Evolutionary conservation across 345 rosid genomes (phyloP), one percentile per base, ranked within the genome.

Genomic region (Rhizophora apiculata): DNA sequence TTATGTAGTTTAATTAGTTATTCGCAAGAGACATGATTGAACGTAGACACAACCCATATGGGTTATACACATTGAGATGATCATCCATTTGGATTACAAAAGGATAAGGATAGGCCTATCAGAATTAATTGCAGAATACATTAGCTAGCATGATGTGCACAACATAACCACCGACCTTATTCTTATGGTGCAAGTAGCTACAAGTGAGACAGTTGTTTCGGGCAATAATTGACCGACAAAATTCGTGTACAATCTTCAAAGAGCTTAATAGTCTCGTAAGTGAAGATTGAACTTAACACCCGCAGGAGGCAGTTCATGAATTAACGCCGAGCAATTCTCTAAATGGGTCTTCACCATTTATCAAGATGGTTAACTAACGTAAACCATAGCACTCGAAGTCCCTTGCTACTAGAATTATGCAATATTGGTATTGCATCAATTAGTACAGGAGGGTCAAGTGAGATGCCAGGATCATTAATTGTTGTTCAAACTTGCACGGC

Each of bases 121-220:
- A 27, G 46, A 39, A 24, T 56, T 56, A 24, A 48, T 15, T 24
- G 22, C 15, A 34, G 4, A 13, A 3, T 55, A 31, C 3, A 31
- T 6, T 34, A 55, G 36, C 49, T 55, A 34, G 55, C 37, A 18
- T 67, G 70, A 67, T 67, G 60, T 32, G 31, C 31, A n/a, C 55
- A 34, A 29, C 20, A 22, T 36, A 56, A 68, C 63, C 37, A 56
- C 55, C 71, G 7, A 18, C 39, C 7, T 59, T 58, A 43, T 31
- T 37, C 30, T 65, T 10, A 31, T 65, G 68, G 68, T 22, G 34
- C 55, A 29, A 65, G 39, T n/a, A 30, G 52, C 32, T 18, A n/a
- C 21, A 30, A 29, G 20, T 49, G 60, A n/a, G n/a, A 51, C 19
- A 15, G 68, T 30, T 52, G 68, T 52, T 30, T 52, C 13, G 10